phyloP scores from a whole-genome alignment of 2,329 filamentous ascomycete genomes.

The Alternaria metachromatica region DNA sequence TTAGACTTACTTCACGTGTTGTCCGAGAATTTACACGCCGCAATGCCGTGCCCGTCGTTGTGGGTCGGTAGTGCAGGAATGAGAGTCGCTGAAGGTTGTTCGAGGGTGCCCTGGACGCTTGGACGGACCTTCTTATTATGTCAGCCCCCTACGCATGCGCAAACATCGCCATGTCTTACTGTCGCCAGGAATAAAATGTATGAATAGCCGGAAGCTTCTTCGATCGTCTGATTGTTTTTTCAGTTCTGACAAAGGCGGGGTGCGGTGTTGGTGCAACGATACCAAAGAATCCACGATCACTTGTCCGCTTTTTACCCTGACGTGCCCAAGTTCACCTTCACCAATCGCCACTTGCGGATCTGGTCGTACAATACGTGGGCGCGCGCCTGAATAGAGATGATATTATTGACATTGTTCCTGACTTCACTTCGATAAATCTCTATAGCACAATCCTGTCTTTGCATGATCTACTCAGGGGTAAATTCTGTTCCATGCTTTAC shows the following conservation, averaged over 20 bases:
- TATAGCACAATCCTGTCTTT: neutral
- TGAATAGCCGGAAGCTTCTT: neutral
- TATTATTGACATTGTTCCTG: neutral
- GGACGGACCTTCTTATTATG: slow-evolving; percentile 26
- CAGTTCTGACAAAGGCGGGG: neutral
- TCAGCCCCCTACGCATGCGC: slow-evolving; percentile 23
- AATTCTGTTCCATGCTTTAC: neutral
- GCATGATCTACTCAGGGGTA: slow-evolving; percentile 8
- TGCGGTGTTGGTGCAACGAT: neutral
- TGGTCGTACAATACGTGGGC: neutral
- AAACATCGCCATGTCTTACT: slow-evolving; percentile 10
- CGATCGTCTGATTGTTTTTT: neutral
- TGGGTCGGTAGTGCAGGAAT: slow-evolving; percentile 34
- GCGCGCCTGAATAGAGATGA: neutral
- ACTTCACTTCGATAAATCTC: neutral
- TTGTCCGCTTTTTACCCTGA: slow-evolving; percentile 12
- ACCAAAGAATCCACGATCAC: neutral
- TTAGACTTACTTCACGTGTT: slow-evolving; percentile 44
- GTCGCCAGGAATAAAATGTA: neutral
- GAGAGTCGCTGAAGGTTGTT: slow-evolving; percentile 30
- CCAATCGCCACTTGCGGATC: neutral
- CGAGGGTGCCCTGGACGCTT: slow-evolving; percentile 24
- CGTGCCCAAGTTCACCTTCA: slow-evolving; percentile 9
- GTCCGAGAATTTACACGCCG: slow-evolving; percentile 33
- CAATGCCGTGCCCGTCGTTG: slow-evolving; percentile 36